Percentiles rank a stretch among this genome's conserved stretches.
These are phyloP conservation scores for Pythium rhizo-oryzae DNA, from an alignment of 352 stramenopile genomes.

Conservation along the genomic window DNA sequence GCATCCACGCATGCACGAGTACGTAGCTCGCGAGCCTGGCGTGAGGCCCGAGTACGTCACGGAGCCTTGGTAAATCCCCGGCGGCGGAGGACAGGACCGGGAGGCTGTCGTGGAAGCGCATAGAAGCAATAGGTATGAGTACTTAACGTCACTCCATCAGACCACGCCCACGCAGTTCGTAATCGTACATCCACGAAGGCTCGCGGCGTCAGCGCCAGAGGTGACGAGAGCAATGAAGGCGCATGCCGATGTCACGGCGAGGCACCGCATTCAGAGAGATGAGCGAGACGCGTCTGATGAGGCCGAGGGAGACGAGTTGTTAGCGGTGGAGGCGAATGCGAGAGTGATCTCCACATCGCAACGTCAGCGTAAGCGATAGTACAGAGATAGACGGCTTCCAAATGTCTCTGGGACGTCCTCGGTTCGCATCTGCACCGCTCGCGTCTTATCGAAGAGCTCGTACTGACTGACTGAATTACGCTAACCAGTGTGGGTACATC, in stretches of 20 bases:
- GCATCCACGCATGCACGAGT: slow-evolving; percentile 47
- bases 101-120: slow-evolving; percentile 13
- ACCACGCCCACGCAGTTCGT: neutral
- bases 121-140: neutral
- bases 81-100: slow-evolving; percentile 27
- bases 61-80: slow-evolving; percentile 44
- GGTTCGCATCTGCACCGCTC: too few species aligned
- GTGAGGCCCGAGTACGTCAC: slow-evolving; percentile 42
- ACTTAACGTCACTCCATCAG: neutral
- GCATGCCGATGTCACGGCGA: neutral
- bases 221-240: neutral
- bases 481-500: too few species aligned
- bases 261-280: neutral
- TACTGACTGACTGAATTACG: too few species aligned
- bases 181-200: slow-evolving; percentile 10
- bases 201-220: slow-evolving; percentile 5
- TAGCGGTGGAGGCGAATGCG: too few species aligned
- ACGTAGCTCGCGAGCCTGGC: slow-evolving; percentile 38
- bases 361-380: too few species aligned
- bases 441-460: too few species aligned
- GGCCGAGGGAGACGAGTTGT: too few species aligned
- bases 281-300: too few species aligned
- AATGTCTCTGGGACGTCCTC: too few species aligned
- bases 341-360: too few species aligned
- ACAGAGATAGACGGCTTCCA: too few species aligned